Conservation (phyloP, 176 grass and related monocot species). For the Neostapfia colusana region DNA sequence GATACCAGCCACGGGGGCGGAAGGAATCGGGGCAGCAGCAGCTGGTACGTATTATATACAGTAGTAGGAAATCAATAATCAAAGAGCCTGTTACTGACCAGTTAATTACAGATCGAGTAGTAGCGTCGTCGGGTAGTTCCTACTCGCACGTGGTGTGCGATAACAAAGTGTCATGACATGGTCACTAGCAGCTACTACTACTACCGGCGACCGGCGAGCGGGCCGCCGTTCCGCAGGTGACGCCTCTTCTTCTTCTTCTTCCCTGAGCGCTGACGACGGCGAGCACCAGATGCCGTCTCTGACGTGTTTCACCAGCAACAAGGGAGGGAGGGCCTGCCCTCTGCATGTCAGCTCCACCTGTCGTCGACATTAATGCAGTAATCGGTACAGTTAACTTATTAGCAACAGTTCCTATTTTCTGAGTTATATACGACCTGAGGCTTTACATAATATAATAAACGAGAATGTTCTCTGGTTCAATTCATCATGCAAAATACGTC, state of each 20-base stretch:
- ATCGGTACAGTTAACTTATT: neutral
- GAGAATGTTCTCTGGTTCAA: no score
- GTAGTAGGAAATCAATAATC: neutral
- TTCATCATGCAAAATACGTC: no score
- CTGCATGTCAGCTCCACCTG: slow-evolving; percentile 75
- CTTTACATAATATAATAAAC: no score
- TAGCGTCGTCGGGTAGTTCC: slow-evolving; percentile 32
- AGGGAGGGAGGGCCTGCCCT: slow-evolving; percentile 66
- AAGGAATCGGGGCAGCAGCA: no score
- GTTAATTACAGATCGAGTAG: slow-evolving; percentile 27
- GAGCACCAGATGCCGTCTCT: slow-evolving; percentile 74
- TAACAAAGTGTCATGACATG: slow-evolving; percentile 80
- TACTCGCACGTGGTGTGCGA: slow-evolving; percentile 59
- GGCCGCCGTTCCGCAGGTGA: neutral
- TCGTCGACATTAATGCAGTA: neutral
- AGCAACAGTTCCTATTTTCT: no score
- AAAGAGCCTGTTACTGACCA: neutral
- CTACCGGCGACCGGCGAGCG: neutral
- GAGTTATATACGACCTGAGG: no score
- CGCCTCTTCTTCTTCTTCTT: neutral
- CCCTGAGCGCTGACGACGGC: neutral
- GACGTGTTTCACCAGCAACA: slow-evolving; percentile 60
- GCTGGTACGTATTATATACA: no score
- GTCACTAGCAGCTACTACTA: slow-evolving; percentile 30
- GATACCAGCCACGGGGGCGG: no score